Evolutionary conservation across 768 basidiomycete genomes (phyloP), one percentile per base, ranked within the genome.

Genomic region (Mycena albidolilacea): DNA sequence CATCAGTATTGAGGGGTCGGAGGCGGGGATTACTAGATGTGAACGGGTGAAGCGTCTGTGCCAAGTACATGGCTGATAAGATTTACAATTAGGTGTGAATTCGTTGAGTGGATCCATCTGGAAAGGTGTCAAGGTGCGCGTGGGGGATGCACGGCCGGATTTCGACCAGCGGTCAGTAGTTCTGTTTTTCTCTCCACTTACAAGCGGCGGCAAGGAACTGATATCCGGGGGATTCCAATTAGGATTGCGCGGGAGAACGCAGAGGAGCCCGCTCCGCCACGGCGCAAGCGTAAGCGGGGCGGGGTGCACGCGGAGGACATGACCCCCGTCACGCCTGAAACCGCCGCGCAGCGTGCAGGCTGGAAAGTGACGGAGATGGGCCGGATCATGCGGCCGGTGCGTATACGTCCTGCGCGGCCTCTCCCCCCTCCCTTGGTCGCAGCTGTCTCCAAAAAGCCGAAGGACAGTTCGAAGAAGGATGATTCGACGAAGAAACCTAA

Each of bases 71-170:
- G 11, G 43, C 15, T 35, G 11, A 54, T 58, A 15, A 64, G 65
- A 37, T 38, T 44, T 46, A 21, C 43, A n/a, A 39, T 7, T 55
- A 95, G 94, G 94, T 80, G 84, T 94, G 80, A 95, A 90, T 78
- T 80, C 90, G 3, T 86, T 96, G 37, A 95, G 92, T 72, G 95
- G 95, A 43, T 90, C 93, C 7, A 93, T 90, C 0, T 97, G 94
- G 93, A 96, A 95, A 82, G 95, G 95, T n/a, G 84, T 94, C 23
- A 95, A 93, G 75, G 82, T 96, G 41, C 88, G 94, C 19, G 88
- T 96, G 44, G 94, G 94, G 10, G 94, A 95, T 75, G 95, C 95
- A n/a, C 93, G 90, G 73, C 92, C 91, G 1, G 91, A 95, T 79
- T 95, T 86, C 77, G 80, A 80, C 3, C 90, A 92, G 78, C 86